Evolutionary conservation across 2,329 filamentous ascomycete genomes (phyloP).

Genomic region (Ceratocystis albifundus): DNA sequence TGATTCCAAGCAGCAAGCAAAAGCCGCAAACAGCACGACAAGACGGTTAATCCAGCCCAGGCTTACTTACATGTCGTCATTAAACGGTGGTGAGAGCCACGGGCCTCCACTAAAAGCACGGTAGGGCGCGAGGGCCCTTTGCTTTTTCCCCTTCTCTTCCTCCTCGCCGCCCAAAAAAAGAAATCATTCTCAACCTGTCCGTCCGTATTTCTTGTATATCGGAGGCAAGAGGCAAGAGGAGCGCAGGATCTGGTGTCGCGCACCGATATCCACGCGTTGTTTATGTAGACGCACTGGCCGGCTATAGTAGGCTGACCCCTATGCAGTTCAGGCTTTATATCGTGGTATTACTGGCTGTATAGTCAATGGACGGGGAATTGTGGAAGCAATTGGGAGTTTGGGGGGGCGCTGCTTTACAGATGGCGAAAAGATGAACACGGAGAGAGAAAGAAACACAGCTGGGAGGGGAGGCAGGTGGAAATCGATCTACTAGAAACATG

Average conservation of each 20-base stretch:
- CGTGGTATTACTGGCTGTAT: background rate
- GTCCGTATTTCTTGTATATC: background rate
- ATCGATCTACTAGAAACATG: background rate
- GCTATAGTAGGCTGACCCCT: background rate
- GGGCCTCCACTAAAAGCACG: background rate
- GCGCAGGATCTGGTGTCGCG: background rate
- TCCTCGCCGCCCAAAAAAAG: background rate
- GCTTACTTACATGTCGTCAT: constrained; percentile 7
- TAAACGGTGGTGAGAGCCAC: constrained; percentile 7
- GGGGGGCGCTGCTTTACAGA: background rate
- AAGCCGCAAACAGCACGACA: background rate
- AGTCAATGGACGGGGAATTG: background rate
- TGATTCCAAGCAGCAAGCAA: background rate
- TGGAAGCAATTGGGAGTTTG: background rate
- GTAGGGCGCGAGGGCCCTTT: background rate
- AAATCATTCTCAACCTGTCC: background rate
- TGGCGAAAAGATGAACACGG: background rate
- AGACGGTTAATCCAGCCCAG: background rate
- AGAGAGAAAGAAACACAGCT: background rate
- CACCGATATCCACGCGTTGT: background rate
- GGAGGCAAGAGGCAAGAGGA: background rate
- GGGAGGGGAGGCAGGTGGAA: too few species aligned
- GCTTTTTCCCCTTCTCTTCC: background rate
- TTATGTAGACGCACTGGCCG: background rate
- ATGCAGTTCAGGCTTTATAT: background rate